These are phyloP conservation scores for Leccinellum albellum DNA, from an alignment of 768 basidiomycete species.

Conservation along the genomic window DNA sequence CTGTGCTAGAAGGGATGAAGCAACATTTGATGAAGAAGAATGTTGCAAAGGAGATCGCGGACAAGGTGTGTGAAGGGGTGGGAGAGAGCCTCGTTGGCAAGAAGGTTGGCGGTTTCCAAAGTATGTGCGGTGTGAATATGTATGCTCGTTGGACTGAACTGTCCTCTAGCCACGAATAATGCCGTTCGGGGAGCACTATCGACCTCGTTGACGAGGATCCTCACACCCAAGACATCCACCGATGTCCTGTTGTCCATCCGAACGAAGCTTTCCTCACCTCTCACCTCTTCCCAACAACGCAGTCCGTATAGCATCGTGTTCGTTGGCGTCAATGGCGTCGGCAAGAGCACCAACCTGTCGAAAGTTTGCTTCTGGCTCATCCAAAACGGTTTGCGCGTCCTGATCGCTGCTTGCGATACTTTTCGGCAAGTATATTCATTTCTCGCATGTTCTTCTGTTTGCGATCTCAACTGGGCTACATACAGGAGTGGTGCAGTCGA, in stretches of 20 bases:
- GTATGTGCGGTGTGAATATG: conserved; percentile 40
- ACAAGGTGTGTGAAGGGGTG: conserved; percentile 94
- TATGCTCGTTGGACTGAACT: conserved; percentile 1
- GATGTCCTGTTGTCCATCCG: conserved; percentile 92
- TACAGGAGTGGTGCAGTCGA: conserved; percentile 92
- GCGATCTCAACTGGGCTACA: not conserved
- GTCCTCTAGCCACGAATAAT: conserved; percentile 65
- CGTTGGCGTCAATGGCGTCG: conserved; percentile 98
- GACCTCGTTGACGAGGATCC: conserved; percentile 82
- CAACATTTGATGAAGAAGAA: conserved; percentile 99
- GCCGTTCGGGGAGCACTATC: conserved; percentile 83
- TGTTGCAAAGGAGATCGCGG: conserved; percentile 92
- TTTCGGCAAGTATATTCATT: conserved; percentile 58
- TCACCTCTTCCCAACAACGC: conserved; percentile 72
- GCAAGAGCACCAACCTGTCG: conserved; percentile 95
- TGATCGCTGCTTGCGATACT: conserved; percentile 98
- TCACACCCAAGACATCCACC: conserved; percentile 97
- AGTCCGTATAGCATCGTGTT: conserved; percentile 92
- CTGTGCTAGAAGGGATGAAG: conserved; percentile 91
- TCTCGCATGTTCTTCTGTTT: not conserved
- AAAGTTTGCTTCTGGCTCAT: conserved; percentile 99
- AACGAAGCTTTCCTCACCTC: conserved; percentile 73
- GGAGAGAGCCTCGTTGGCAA: conserved; percentile 86
- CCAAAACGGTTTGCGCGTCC: conserved; percentile 87
- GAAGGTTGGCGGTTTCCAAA: conserved; percentile 86